A percentile compares a stretch with the other conserved stretches of the same genome.
These are phyloP conservation scores for Talaromyces sp. DNA, from an alignment of 2,329 filamentous ascomycete species.

Conservation along the genomic window DNA sequence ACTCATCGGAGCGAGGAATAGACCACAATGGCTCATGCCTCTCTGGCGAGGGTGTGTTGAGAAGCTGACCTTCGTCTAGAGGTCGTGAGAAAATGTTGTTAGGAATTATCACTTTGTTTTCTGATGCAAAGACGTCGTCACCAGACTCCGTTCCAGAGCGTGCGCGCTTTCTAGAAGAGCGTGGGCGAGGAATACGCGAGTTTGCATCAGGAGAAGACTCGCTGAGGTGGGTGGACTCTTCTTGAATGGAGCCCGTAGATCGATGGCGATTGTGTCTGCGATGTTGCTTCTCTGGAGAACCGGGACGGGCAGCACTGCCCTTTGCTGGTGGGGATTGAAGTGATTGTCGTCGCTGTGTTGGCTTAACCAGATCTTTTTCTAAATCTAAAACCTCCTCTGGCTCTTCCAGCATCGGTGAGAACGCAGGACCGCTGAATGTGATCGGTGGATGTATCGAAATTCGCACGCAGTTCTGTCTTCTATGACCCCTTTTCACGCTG, in stretches of 20 bases:
- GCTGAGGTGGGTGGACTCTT: conserved; percentile 10
- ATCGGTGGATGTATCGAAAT: conserved; percentile 39
- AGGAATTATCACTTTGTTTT: conserved; percentile 25
- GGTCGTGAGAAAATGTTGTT: conserved; percentile 23
- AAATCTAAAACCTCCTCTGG: conserved; percentile 32
- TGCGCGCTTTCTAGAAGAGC: conserved; percentile 27
- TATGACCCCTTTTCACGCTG: conserved; percentile 37
- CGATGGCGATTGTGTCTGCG: conserved; percentile 12
- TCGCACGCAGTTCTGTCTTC: conserved; percentile 43
- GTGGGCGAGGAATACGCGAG: conserved; percentile 22
- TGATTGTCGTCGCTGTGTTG: conserved; percentile 3
- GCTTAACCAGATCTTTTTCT: conserved; percentile 19
- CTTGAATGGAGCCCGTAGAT: conserved; percentile 16
- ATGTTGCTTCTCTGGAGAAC: neutral
- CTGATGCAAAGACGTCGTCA: conserved; percentile 20
- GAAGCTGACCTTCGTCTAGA: conserved; percentile 3
- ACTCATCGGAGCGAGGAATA: conserved; percentile 22
- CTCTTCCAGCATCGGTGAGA: conserved; percentile 36
- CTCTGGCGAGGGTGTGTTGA: conserved; percentile 32
- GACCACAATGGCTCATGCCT: conserved; percentile 27
- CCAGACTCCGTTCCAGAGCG: conserved; percentile 19
- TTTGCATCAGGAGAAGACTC: conserved; percentile 18
- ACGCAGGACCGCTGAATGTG: conserved; percentile 31
- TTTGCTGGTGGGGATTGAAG: neutral
- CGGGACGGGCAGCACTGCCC: neutral